Percentiles rank a stretch among this genome's conserved stretches.
Conservation (phyloP, 805 yeast genomes). For the Debaryomyces tyrocola region DNA sequence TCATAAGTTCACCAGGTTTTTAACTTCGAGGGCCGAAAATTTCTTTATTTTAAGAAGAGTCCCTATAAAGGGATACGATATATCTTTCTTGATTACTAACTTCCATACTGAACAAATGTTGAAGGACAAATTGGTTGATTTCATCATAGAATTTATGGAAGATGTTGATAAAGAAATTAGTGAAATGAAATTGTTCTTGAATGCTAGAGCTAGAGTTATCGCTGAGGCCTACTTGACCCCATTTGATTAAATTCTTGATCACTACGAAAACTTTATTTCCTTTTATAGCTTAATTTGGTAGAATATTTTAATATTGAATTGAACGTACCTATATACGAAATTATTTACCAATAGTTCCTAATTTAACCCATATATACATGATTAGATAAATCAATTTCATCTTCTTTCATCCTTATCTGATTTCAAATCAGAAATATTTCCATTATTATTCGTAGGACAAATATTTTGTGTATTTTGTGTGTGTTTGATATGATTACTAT, state of each 20-base stretch:
- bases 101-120: slow-evolving; percentile 94
- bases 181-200: slow-evolving; percentile 94
- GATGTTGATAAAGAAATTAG: slow-evolving; percentile 98
- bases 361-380: background rate
- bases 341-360: background rate
- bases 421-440: background rate
- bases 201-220: slow-evolving; percentile 95
- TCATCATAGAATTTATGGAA: slow-evolving; percentile 97
- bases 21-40: slow-evolving; percentile 93
- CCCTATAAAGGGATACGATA: slow-evolving; percentile 89
- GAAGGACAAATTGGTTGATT: slow-evolving; percentile 92
- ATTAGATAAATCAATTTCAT: background rate
- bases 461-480: no score
- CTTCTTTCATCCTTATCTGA: slow-evolving; percentile 1
- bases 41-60: slow-evolving; percentile 88
- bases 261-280: no score
- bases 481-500: no score
- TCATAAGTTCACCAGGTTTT: slow-evolving; percentile 89
- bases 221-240: slow-evolving; percentile 95
- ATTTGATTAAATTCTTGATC: slow-evolving; percentile 53
- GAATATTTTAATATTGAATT: no score
- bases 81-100: slow-evolving; percentile 89
- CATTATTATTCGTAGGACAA: no score
- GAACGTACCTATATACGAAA: background rate
- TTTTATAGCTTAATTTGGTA: no score